Evolutionary conservation across 371 early-diverging fungal species (phyloP), one percentile per base, ranked within the genome.

Genomic region (Circinella umbellata): DNA sequence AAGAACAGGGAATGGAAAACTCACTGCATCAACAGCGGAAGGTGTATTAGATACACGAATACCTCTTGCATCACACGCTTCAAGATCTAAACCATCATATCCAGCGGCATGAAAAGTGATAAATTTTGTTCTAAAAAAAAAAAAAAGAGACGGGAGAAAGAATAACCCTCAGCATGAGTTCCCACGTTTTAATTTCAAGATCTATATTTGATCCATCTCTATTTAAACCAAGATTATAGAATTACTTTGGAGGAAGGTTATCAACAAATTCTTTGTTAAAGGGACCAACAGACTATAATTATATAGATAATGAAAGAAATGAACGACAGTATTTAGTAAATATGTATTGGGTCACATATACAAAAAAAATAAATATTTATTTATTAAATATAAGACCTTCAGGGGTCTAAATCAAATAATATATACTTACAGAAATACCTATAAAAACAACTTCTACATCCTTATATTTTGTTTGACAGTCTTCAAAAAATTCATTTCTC

Each of bases 21-120:
- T 63, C 73, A 75, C 78, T 18, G 73, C 73, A 63, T 84, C 80
- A 0, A 84, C 84, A 49, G 80, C 82, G 3, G 63, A 42, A 18
- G 85, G 85, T 2, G 85, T 84, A 62, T 84, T 69, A 0, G 85
- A 84, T 0, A 84, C 76, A 57, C 69, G 70, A 47, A 84, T 76
- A 3, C 71, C 61, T 3, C 80, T 74, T 4, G 74, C 65, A 5
- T 76, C 73, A 49, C 82, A 82, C 1, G 80, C 80, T 46, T 73
- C 39, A 0, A 84, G 73, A 69, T 84, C 76, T 34, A 84, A 71
- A 3, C 66, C 51, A 53, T 84, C 82, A 59, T 84, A 84, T 7
- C 85, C 85, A 27, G 82, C 82, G 46, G 75, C 82, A 46, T 72
- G 66, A n/a, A 66, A 76, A 7, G 65, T 61, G 27, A 84, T 72